Conservation (phyloP, 306 rosid species). For the Ochetophila trinervis region DNA sequence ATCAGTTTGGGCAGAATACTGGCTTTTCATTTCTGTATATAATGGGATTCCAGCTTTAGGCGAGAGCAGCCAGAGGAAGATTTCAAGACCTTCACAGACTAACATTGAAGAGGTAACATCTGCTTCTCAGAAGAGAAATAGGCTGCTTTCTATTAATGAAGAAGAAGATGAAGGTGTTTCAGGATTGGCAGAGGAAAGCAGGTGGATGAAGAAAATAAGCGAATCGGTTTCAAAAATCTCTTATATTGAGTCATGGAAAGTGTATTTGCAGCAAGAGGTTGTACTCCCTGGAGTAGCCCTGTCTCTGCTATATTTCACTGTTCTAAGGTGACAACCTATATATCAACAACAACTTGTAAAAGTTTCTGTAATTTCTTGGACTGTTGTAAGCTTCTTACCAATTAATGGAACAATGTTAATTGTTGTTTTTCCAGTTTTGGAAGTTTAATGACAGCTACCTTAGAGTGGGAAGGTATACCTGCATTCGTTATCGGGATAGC, state of each 20-base stretch:
- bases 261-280: conserved; percentile 68
- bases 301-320: conserved; percentile 77
- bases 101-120: conserved; percentile 29
- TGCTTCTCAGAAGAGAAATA: conserved; percentile 29
- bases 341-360: background rate
- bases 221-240: conserved; percentile 42
- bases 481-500: conserved; percentile 69
- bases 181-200: conserved; percentile 24
- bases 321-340: conserved; percentile 56
- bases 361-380: background rate
- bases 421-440: conserved; percentile 60
- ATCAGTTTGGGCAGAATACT: conserved; percentile 76
- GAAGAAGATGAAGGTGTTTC: conserved; percentile 9
- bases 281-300: conserved; percentile 79
- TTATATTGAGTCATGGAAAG: conserved; percentile 67
- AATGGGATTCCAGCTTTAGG: conserved; percentile 68
- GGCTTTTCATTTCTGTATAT: conserved; percentile 78
- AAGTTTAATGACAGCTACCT: conserved; percentile 84
- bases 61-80: conserved; percentile 52
- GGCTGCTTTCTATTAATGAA: conserved; percentile 25
- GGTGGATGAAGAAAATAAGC: conserved; percentile 18
- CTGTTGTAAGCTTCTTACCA: background rate
- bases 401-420: background rate
- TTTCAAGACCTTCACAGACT: conserved; percentile 32
- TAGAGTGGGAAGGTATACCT: conserved; percentile 87